phyloP scores from a whole-genome alignment of 2,329 filamentous ascomycete genomes.

The Aureobasidium sp. region DNA sequence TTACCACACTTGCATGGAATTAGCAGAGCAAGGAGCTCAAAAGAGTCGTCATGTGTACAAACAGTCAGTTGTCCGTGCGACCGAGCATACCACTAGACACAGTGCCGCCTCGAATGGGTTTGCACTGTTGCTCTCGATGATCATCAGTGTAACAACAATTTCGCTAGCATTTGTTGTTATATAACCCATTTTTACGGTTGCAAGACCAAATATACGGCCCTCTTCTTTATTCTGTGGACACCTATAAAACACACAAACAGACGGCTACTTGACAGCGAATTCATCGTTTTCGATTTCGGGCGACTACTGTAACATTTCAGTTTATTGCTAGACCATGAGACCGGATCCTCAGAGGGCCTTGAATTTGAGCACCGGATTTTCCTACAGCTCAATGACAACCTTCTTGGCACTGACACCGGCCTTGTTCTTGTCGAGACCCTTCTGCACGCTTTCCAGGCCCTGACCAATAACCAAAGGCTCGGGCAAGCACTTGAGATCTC shows the following conservation, averaged over 20 bases:
- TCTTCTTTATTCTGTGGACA: too few species aligned
- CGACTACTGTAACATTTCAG: not conserved
- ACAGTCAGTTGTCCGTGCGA: too few species aligned
- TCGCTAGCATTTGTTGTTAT: not conserved
- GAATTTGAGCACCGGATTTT: too few species aligned
- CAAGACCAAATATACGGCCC: too few species aligned
- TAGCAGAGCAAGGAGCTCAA: not conserved
- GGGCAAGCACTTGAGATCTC: conserved; percentile 25
- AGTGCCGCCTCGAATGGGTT: too few species aligned
- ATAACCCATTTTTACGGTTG: too few species aligned
- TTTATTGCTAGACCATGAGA: not conserved
- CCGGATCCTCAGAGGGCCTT: not conserved
- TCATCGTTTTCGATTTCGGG: not conserved
- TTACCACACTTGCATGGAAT: not conserved
- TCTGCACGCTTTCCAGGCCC: conserved; percentile 30
- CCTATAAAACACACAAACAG: not conserved
- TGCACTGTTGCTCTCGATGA: too few species aligned
- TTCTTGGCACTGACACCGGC: conserved; percentile 33
- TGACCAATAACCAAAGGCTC: conserved; percentile 30
- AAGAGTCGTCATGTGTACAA: not conserved
- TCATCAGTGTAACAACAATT: not conserved
- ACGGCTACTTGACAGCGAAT: not conserved
- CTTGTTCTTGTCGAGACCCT: conserved; percentile 29
- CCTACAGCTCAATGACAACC: conserved; percentile 25
- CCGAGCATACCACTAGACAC: too few species aligned